Evolutionary conservation across 129 eudicot genomes (phyloP).

Genomic region (Lonicera japonica): DNA sequence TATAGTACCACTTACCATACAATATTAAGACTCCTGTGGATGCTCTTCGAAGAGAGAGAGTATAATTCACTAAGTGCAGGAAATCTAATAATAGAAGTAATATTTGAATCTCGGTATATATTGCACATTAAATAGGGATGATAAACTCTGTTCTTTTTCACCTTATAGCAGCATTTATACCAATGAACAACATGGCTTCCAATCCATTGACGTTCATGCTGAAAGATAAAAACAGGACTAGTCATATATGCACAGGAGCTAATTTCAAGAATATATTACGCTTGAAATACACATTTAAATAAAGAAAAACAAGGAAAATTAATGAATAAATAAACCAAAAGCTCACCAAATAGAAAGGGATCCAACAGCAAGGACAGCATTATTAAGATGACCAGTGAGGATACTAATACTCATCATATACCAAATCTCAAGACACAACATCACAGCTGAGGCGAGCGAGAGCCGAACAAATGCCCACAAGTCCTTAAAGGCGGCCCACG

Average conservation of each 20-base stretch:
- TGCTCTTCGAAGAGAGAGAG: no score
- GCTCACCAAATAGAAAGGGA: constrained; percentile 57
- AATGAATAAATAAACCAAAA: background rate
- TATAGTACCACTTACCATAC: no score
- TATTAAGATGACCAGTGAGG: constrained; percentile 48
- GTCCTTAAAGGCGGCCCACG: constrained; percentile 39
- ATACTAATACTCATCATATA: constrained; percentile 56
- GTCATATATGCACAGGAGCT: background rate
- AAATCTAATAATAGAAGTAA: no score
- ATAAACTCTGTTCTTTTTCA: constrained; percentile 8
- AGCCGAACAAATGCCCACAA: constrained; percentile 64
- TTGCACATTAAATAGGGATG: no score
- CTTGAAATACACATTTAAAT: no score
- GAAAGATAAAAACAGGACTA: constrained; percentile 5
- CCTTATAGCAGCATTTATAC: constrained; percentile 74
- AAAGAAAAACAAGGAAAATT: background rate
- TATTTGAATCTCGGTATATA: no score
- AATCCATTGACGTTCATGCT: constrained; percentile 50
- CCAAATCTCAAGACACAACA: constrained; percentile 68
- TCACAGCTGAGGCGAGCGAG: constrained; percentile 55
- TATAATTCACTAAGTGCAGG: no score
- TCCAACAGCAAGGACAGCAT: constrained; percentile 62
- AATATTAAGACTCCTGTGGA: no score
- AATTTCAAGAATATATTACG: no score
- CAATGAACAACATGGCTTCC: constrained; percentile 58